Conservation (phyloP, 2,329 filamentous ascomycete genomes). For the Fonsecaea nubica region DNA sequence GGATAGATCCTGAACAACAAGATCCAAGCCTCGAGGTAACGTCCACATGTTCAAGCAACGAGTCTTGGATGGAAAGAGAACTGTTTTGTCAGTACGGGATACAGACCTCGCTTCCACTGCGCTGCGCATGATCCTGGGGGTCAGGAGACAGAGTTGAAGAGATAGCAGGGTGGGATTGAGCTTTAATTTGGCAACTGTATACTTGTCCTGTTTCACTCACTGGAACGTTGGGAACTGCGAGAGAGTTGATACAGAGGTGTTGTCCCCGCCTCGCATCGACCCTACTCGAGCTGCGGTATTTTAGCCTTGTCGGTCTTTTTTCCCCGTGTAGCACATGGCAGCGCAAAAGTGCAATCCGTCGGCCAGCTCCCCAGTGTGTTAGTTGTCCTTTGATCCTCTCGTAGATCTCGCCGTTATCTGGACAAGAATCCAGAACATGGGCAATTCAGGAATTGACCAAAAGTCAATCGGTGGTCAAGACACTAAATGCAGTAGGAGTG, state of each 20-base stretch:
- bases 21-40: background rate
- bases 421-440: background rate
- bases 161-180: background rate
- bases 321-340: background rate
- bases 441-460: background rate
- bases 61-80: background rate
- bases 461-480: slow-evolving; percentile 2
- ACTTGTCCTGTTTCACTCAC: background rate
- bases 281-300: slow-evolving; percentile 1
- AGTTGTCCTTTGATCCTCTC: background rate
- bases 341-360: background rate
- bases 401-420: background rate
- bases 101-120: background rate
- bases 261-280: background rate
- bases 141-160: background rate
- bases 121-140: background rate
- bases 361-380: background rate
- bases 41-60: background rate
- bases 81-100: background rate
- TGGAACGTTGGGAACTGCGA: background rate
- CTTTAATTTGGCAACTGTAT: background rate
- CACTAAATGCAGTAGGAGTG: background rate
- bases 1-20: background rate
- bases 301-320: background rate
- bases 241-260: background rate